phyloP scores from a whole-genome alignment of 2,329 filamentous ascomycete genomes.

The Thelonectria discophora region DNA sequence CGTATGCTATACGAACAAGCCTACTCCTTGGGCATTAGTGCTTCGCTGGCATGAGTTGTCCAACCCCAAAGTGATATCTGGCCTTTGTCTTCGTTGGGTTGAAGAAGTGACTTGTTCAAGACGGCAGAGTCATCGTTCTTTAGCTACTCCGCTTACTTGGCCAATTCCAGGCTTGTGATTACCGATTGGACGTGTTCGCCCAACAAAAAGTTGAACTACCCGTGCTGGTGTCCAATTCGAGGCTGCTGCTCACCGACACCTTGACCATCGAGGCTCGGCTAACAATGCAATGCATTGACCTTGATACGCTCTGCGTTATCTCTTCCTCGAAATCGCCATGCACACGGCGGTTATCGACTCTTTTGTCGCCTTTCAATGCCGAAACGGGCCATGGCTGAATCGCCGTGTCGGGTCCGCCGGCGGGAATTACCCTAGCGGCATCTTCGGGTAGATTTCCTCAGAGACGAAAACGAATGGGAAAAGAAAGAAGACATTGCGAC shows the following conservation, averaged over 20 bases:
- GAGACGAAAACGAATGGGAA: slow-evolving; percentile 28
- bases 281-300: background rate
- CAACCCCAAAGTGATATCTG: slow-evolving; percentile 2
- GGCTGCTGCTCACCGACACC: slow-evolving; percentile 12
- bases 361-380: slow-evolving; percentile 10
- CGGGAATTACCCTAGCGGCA: slow-evolving; percentile 23
- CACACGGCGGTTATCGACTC: background rate
- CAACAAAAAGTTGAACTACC: background rate
- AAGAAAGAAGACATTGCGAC: slow-evolving; percentile 9
- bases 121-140: background rate
- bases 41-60: slow-evolving; percentile 20
- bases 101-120: background rate
- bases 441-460: slow-evolving; percentile 23
- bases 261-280: slow-evolving; percentile 2
- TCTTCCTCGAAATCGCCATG: slow-evolving; percentile 1
- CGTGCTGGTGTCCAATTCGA: background rate
- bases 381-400: slow-evolving; percentile 13
- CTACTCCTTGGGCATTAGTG: slow-evolving; percentile 24
- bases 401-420: slow-evolving; percentile 3
- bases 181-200: background rate
- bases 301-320: background rate
- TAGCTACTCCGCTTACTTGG: slow-evolving; percentile 10
- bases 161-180: slow-evolving; percentile 14
- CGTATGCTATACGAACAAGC: too few species aligned
- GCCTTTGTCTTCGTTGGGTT: background rate